Base-by-base conservation (phyloP, 2,329 filamentous ascomycete genomes). In the Ophiostoma sp. region DNA sequence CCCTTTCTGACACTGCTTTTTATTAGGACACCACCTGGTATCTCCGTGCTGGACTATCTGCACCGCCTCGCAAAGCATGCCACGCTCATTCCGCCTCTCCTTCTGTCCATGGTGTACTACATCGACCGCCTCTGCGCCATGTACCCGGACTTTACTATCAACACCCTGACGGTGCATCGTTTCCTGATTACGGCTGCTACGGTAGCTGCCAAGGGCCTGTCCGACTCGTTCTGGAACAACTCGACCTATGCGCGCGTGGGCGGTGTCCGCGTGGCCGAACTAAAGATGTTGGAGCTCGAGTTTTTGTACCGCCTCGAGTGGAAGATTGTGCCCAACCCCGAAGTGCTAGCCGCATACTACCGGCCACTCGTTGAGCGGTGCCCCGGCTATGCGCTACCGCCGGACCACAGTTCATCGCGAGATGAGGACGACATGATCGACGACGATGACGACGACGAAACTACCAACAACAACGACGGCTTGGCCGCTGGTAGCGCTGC, bases 71-170 rank as follows among this genome's bases (percentile, higher is more conserved):
- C 97, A 31, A 94, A 94, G 74, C 96, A 99, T 81, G 96, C 96
- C 33, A 98, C 95, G 0, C 87, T 99, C 2, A 94, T 94, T 7
- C 95, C 96, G 15, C 95, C 96, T 0, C 92, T 99, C 69, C 87
- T 99, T n/a, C 89, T 99, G 48, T 96, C 95, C 78, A 98, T 99
- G 94, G 96, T 99, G 73, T 99, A 97, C 80, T 99, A 98, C 79
- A 98, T 99, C 79, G 96, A 99, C 83, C 91, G 94, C 42, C 87
- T 99, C 28, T 99, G 95, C 82, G 91, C 93, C 12, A 86, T 97
- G 74, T 99, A 98, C 80, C 92, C 93, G 2, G 93, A 95, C 64
- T 99, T 99, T 81, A 98, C 95, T 36, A 97, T 99, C 78, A 97
- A 95, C 80, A 97, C 94, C 64, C 86, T 99, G 25, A 99, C 96